These are phyloP conservation scores for Pseudocercospora fuligena DNA, from an alignment of 2,329 filamentous ascomycete genomes.

Conservation along the genomic window DNA sequence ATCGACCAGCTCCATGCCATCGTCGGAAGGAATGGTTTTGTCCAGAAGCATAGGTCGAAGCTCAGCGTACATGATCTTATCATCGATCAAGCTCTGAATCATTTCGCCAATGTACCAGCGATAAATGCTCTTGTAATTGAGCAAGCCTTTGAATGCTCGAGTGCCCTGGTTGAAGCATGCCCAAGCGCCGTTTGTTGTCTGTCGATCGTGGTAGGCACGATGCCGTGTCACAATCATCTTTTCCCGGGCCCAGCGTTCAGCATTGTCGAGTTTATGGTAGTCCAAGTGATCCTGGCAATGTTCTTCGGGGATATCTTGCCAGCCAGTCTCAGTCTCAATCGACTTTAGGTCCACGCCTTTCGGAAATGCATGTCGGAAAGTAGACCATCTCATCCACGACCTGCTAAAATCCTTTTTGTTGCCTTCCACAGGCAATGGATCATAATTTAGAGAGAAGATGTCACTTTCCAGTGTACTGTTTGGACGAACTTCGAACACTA, in stretches of 20 bases:
- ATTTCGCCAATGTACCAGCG: constrained; percentile 63
- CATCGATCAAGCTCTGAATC: constrained; percentile 65
- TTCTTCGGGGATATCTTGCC: constrained; percentile 1
- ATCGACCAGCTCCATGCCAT: constrained; percentile 58
- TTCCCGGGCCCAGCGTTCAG: constrained; percentile 38
- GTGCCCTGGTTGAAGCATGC: constrained; percentile 71
- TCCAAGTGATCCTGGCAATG: neutral
- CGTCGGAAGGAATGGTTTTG: constrained; percentile 65
- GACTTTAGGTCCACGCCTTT: constrained; percentile 29
- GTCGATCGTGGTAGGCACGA: constrained; percentile 29
- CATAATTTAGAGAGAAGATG: constrained; percentile 59
- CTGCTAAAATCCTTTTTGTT: constrained; percentile 14
- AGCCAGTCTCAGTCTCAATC: neutral
- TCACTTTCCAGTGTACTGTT: constrained; percentile 39
- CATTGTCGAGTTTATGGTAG: constrained; percentile 19
- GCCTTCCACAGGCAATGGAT: constrained; percentile 17
- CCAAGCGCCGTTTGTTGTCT: constrained; percentile 53
- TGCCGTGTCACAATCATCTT: constrained; percentile 37
- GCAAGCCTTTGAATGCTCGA: constrained; percentile 72
- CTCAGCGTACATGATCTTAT: constrained; percentile 74
- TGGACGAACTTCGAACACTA: constrained; percentile 63
- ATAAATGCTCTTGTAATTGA: constrained; percentile 70
- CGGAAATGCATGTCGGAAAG: constrained; percentile 51
- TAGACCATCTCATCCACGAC: constrained; percentile 52
- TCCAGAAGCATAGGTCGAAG: constrained; percentile 72